phyloP scores from a whole-genome alignment of 306 rosid species.

The Psophocarpus tetragonolobus region DNA sequence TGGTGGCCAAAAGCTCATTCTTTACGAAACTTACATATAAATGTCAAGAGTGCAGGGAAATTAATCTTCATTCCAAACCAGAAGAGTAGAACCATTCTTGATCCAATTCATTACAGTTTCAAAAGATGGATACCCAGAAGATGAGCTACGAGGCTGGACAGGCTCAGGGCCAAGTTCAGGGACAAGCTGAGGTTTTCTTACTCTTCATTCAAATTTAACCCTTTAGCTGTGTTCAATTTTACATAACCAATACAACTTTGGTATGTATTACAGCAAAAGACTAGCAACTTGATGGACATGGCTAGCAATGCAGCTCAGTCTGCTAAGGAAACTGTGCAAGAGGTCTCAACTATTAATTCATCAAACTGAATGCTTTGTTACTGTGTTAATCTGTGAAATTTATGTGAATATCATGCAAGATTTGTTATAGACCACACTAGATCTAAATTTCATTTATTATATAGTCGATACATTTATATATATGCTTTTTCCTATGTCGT shows the following conservation, averaged over 20 bases:
- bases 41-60: slow-evolving; percentile 1
- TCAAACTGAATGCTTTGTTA: background rate
- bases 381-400: background rate
- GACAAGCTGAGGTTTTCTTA: slow-evolving; percentile 54
- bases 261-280: slow-evolving; percentile 54
- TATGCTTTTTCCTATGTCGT: background rate
- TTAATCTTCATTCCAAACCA: slow-evolving; percentile 24
- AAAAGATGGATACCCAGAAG: slow-evolving; percentile 54
- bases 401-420: background rate
- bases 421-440: background rate
- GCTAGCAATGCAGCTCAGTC: slow-evolving; percentile 58
- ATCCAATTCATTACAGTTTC: slow-evolving; percentile 7
- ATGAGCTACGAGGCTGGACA: slow-evolving; percentile 53
- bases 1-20: background rate
- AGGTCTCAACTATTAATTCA: slow-evolving; percentile 30
- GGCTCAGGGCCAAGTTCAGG: slow-evolving; percentile 59
- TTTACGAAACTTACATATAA: slow-evolving; percentile 21
- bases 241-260: background rate
- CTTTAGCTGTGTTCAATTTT: background rate
- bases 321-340: slow-evolving; percentile 53
- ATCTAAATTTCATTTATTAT: background rate
- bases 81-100: slow-evolving; percentile 1
- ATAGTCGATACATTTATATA: background rate
- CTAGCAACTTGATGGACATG: slow-evolving; percentile 48
- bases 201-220: background rate